Conservation (phyloP, 352 stramenopile species). For the Aphanomyces cochlioides region DNA sequence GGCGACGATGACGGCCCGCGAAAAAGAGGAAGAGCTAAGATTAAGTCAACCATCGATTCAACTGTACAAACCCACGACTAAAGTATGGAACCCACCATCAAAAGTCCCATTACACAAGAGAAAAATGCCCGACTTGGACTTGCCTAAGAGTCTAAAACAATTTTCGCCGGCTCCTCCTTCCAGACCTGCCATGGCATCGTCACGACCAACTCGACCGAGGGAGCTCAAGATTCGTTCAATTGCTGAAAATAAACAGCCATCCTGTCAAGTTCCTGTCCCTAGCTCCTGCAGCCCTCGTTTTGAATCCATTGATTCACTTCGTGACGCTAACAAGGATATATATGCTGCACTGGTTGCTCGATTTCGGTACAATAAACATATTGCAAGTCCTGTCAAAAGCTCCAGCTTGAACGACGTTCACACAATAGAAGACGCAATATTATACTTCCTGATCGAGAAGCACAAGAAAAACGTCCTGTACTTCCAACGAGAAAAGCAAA, state of each 20-base stretch:
- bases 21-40: conserved; percentile 23
- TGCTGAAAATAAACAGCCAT: no score
- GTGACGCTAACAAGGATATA: conserved; percentile 33
- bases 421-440: conserved; percentile 58
- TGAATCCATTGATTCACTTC: conserved; percentile 28
- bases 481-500: conserved; percentile 41
- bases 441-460: conserved; percentile 68
- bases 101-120: conserved; percentile 58
- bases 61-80: conserved; percentile 25
- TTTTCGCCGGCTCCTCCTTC: background rate
- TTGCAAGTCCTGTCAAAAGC: background rate
- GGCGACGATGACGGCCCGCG: conserved; percentile 8
- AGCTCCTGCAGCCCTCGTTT: no score
- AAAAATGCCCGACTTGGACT: conserved; percentile 47
- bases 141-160: conserved; percentile 44
- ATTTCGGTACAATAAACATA: conserved; percentile 28
- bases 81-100: conserved; percentile 60
- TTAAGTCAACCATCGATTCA: background rate
- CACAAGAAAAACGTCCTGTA: conserved; percentile 69
- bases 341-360: conserved; percentile 33
- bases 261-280: no score
- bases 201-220: background rate
- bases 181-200: background rate
- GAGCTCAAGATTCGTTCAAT: conserved; percentile 9
- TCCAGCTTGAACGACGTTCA: conserved; percentile 4